Evolutionary conservation across 495 filamentous ascomycete genomes (phyloP), one percentile per base, ranked within the genome.

Genomic region (Niebla homalea): DNA sequence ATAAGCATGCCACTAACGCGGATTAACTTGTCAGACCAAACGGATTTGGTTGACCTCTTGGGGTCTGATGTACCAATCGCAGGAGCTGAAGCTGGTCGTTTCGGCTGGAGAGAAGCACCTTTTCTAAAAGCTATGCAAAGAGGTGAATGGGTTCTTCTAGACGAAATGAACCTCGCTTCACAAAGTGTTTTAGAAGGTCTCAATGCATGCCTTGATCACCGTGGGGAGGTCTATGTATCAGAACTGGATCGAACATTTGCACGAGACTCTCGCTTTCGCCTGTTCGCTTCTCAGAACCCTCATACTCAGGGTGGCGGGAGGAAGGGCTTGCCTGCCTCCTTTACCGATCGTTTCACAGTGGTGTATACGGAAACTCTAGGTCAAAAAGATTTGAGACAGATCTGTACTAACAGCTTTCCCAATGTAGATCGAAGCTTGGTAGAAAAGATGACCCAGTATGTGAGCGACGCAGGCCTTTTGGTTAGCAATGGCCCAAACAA

Each of bases 131-230:
- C 93, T 8, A 97, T 99, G 90, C 89, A 93, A 62, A 80, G 77
- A 41, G 93, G 93, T 12, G 79, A 89, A 54, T 99, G 93, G 93
- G 90, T 97, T 7, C 68, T 99, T 8, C 70, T 99, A 1, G 93
- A 99, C 64, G 93, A 99, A 70, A 96, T 99, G 93, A 99, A 99
- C 58, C 61, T 99, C 45, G 93, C 93, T 3, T 97, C 93, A 0
- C 93, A 97, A 61, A 93, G 89, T 5, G 89, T 99, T 21, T 79
- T 99, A 2, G 93, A 99, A 64, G 93, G 93, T 53, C 71, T 99
- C 16, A 99, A 99, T 57, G 89, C 92, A 15, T 97, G 93, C 68
- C 72, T 99, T 21, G 93, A 99, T 68, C 93, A 99, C 61, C 83
- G 93, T 60, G 92, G 92, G 52, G 87, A 95, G 64, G 86, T 94